Base-by-base conservation (phyloP, 2,329 filamentous ascomycete species). In the Alternaria rosae region DNA sequence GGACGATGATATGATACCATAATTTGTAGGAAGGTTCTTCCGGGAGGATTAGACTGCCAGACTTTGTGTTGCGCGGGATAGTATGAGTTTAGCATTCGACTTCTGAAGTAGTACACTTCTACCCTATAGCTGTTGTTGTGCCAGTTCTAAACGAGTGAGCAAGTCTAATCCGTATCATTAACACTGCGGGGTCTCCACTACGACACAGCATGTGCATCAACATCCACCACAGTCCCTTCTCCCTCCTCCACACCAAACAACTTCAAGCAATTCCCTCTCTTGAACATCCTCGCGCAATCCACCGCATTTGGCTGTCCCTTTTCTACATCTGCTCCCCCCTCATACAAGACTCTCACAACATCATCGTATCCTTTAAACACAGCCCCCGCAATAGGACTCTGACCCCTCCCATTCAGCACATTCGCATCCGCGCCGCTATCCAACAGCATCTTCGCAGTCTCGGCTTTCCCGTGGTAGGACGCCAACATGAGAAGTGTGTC, bases 401-500 rank as follows among this genome's bases (percentile, higher is more conserved):
- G 91, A 0, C 88, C 88, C 45, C 86, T 80, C 63, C 89, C 90
- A 65, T 92, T 92, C 26, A 92, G 72, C 1, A 85, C 82, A 75
- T 92, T 91, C 0, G 89, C 84, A 70, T 92, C 88, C 1, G 89
- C 89, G 2, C 88, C 88, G 61, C 87, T 82, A 26, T 85, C 80
- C 1, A 92, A 76, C 11, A 92, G 83, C 61, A 90, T 81, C 48
- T 80, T 82, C 25, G 89, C 88, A 0, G 91, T 83, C 0, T 85
- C 82, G 2, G 85, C 82, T 57, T 92, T 88, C 11, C 89, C 89
- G 67, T 92, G 85, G 70, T 92, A 92, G 0, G 89, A 85, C 0
- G 90, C 87, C 1, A 93, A 85, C 91, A 93, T 93, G 61, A 92
- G 81, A 62, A 92, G 78, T n/a, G 86, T 91, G 74, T 93, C 90